These are phyloP conservation scores for Citrus reticulata DNA, from an alignment of 345 rosid species.

Conservation along the genomic window DNA sequence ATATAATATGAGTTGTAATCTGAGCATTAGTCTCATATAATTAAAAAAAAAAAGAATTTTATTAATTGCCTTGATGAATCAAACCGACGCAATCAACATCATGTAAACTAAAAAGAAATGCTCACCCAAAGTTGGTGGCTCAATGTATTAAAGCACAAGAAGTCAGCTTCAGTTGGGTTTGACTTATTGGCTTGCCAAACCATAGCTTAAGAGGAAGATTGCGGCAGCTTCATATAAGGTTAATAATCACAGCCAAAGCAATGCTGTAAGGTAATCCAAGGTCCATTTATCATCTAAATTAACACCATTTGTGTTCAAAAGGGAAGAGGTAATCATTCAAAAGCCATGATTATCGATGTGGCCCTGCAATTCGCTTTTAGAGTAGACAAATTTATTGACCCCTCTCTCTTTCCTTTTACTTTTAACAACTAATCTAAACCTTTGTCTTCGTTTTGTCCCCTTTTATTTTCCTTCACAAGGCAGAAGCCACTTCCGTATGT, in stretches of 20 bases:
- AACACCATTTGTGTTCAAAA: not conserved
- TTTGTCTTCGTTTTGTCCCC: not conserved
- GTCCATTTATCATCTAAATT: not conserved
- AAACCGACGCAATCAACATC: no score
- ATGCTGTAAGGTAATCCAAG: not conserved
- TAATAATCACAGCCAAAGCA: no score
- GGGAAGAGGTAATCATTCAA: not conserved
- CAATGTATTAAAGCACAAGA: not conserved
- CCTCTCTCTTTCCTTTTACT: not conserved
- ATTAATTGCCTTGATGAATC: no score
- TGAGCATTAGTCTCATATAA: no score
- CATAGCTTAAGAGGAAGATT: not conserved
- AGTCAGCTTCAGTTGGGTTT: not conserved
- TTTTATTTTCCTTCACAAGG: not conserved
- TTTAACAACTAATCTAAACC: not conserved
- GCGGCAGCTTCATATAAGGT: not conserved
- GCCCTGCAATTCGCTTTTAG: not conserved
- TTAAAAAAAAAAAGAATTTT: no score
- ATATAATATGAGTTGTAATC: no score
- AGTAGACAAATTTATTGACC: not conserved
- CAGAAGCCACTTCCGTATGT: not conserved
- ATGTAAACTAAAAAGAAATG: not conserved
- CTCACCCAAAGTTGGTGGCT: not conserved
- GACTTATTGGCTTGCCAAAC: not conserved
- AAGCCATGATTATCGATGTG: conserved; percentile 12